A percentile compares a stretch with the other conserved stretches of the same genome.
Evolutionary conservation across 192 early-diverging fungal species (phyloP).

Genomic region (Dimargaris cristalligena): DNA sequence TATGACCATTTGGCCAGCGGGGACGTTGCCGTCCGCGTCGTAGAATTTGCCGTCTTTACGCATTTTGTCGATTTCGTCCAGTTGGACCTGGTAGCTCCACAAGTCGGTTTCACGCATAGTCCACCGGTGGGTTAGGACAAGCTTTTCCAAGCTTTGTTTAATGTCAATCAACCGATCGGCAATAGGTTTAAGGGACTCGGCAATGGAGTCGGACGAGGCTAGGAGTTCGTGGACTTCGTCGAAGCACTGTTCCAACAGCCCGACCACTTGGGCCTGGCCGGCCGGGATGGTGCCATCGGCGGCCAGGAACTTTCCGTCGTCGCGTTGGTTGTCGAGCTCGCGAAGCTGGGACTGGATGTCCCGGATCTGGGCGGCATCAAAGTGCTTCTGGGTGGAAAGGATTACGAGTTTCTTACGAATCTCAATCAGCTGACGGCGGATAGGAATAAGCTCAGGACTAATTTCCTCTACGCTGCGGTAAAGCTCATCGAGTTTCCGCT

Average conservation of each 20-base stretch:
- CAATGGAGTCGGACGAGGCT: slow-evolving; percentile 45
- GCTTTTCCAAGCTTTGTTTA: slow-evolving; percentile 54
- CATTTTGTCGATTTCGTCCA: slow-evolving; percentile 68
- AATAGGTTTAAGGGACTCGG: slow-evolving; percentile 36
- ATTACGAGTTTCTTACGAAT: slow-evolving; percentile 40
- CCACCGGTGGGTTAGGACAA: slow-evolving; percentile 59
- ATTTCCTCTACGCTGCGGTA: slow-evolving; percentile 40
- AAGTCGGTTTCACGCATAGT: slow-evolving; percentile 65
- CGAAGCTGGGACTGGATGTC: slow-evolving; percentile 54
- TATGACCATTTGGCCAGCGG: slow-evolving; percentile 56
- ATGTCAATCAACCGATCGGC: slow-evolving; percentile 47
- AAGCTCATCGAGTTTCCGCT: slow-evolving; percentile 24
- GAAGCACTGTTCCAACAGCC: slow-evolving; percentile 62
- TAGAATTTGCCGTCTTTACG: slow-evolving; percentile 73
- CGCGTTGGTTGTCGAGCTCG: slow-evolving; percentile 57
- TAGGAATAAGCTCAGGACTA: slow-evolving; percentile 50
- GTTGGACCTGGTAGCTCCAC: slow-evolving; percentile 56
- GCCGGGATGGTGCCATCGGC: slow-evolving; percentile 45
- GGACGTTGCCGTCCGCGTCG: slow-evolving; percentile 42
- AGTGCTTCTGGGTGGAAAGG: slow-evolving; percentile 21
- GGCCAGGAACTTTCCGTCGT: slow-evolving; percentile 65
- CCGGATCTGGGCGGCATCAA: slow-evolving; percentile 17
- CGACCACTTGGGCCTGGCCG: slow-evolving; percentile 75
- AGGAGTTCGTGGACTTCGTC: slow-evolving; percentile 68
- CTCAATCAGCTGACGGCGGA: slow-evolving; percentile 50